These are phyloP conservation scores for Hippophae tibetana DNA, from an alignment of 306 rosid species.

Conservation along the genomic window DNA sequence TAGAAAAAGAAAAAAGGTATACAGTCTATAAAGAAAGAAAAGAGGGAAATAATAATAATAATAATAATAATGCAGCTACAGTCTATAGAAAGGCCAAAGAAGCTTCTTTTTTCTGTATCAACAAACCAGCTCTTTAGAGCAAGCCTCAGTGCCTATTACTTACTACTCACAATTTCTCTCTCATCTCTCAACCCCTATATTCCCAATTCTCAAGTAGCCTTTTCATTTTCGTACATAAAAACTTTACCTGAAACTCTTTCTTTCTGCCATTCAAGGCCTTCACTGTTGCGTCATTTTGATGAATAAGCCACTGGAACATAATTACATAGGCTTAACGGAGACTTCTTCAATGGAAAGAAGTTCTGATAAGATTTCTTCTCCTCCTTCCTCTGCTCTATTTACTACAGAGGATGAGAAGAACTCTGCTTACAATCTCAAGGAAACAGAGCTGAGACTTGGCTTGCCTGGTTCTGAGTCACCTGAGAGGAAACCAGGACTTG, in stretches of 20 bases:
- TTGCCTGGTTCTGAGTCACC: constrained; percentile 68
- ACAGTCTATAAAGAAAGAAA: no score
- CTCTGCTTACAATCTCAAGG: constrained; percentile 53
- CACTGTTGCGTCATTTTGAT: constrained; percentile 38
- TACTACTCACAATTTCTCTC: neutral
- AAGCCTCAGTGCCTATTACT: constrained; percentile 6
- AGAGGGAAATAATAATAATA: neutral
- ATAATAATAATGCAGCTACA: constrained; percentile 17
- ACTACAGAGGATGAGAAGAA: constrained; percentile 36
- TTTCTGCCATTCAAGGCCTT: neutral
- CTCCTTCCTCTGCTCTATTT: constrained; percentile 28
- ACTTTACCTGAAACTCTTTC: neutral
- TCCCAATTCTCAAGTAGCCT: neutral
- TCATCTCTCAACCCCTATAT: neutral
- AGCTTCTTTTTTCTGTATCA: constrained; percentile 40
- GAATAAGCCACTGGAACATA: constrained; percentile 45
- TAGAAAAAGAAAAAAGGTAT: no score
- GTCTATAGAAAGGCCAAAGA: constrained; percentile 29
- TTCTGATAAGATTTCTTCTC: constrained; percentile 43
- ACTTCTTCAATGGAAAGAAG: constrained; percentile 49
- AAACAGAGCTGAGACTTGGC: constrained; percentile 91
- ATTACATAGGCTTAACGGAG: constrained; percentile 71
- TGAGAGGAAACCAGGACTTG: constrained; percentile 44
- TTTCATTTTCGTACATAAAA: neutral
- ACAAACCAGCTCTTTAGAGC: constrained; percentile 30